Conservation (phyloP, 768 basidiomycete species). For the Zangia roseola region DNA sequence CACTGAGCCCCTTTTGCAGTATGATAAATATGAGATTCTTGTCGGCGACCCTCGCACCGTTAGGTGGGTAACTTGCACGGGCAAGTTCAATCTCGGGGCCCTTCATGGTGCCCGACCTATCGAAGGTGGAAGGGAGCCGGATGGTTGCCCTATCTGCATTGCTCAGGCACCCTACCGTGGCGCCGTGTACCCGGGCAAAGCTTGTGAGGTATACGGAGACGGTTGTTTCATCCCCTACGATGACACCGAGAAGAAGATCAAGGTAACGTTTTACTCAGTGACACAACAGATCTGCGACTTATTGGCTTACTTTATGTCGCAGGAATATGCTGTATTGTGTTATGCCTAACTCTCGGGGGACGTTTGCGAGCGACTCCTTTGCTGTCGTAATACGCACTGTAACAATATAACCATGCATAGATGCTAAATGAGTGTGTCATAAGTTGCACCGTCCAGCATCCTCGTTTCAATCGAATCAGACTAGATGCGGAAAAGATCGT, state of each 20-base stretch:
- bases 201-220: conserved; percentile 45
- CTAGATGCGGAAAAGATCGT: conserved; percentile 16
- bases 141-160: conserved; percentile 63
- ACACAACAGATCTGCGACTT: background rate
- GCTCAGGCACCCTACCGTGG: conserved; percentile 54
- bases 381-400: background rate
- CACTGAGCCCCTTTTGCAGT: conserved; percentile 34
- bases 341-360: background rate
- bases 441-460: background rate
- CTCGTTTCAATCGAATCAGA: conserved; percentile 6
- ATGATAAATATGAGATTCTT: conserved; percentile 67
- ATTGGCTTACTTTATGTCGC: background rate
- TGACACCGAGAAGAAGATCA: conserved; percentile 48
- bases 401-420: background rate
- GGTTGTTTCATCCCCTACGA: conserved; percentile 61
- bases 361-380: background rate
- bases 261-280: conserved; percentile 30
- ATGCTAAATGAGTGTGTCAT: too few species aligned
- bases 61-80: conserved; percentile 53
- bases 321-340: conserved; percentile 8
- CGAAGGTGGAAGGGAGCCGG: conserved; percentile 64
- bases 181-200: conserved; percentile 64
- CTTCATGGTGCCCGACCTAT: conserved; percentile 51
- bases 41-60: conserved; percentile 57
- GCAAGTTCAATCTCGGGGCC: conserved; percentile 41